Base-by-base conservation (phyloP, 441 rosid species). In the Melastoma candidum region DNA sequence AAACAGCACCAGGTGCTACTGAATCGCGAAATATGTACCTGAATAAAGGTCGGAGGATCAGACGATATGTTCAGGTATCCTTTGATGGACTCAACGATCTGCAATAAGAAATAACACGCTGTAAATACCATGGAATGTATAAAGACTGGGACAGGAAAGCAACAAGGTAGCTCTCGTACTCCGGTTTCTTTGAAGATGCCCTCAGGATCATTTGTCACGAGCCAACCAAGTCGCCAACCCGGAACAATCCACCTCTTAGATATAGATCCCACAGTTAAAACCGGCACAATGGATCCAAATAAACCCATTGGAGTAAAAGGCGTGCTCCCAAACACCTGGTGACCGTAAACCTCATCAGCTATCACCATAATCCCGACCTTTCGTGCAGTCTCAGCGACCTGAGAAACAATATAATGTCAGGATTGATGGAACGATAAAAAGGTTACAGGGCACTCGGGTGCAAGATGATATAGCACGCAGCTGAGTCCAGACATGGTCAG, bases 211-310 rank as follows among this genome's bases (percentile, higher is more conserved):
- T 49, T 60, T 13, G 70, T 29, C 29, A 48, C 79, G 6, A 79
- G 51, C 90, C 94, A 82, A 25, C 96, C 88, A 11, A 79, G 57
- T 58, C 82, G 67, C 89, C 87, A 85, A 26, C 88, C 79, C 12
- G 87, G 86, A 49, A 84, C 87, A 43, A 78, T 45, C 87, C 88
- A 87, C 66, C 88, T 77, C 75, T 88, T 83, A 0, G 87, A 84
- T 49, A 83, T 51, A 17, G 88, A 78, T 0, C 89, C 87, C 11
- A 79, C 58, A 2, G 87, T 83, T 12, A 88, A 11, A 8, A 84
- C 71, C 4, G 92, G 89, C 49, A 54, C 78, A 57, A 74, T 67
- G 2, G 82, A 72, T 45, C 74, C 81, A 43, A 84, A 79, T 9
- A 46, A 67, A 24, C 81, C 87, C 85, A 78, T 83, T 1, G 89